Evolutionary conservation across 768 basidiomycete genomes (phyloP).

Genomic region (Agaricus blazei): DNA sequence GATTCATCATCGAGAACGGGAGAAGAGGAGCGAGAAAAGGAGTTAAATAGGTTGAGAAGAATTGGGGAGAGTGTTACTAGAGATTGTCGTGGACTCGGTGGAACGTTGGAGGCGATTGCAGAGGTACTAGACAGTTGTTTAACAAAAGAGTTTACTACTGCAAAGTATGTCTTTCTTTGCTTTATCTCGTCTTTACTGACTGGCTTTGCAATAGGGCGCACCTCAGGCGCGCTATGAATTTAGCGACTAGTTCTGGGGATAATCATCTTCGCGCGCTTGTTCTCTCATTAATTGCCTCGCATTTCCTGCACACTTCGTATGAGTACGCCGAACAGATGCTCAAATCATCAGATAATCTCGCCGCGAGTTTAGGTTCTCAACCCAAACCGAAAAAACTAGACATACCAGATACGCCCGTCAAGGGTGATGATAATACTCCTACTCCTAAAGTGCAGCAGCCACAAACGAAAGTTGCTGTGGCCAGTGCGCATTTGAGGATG

Average conservation of each 20-base stretch:
- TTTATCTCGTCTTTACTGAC: conserved; percentile 7
- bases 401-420: neutral
- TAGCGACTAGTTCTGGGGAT: conserved; percentile 55
- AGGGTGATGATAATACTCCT: neutral
- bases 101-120: conserved; percentile 50
- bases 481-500: conserved; percentile 60
- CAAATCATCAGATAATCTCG: conserved; percentile 62
- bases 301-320: conserved; percentile 65
- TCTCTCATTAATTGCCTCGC: conserved; percentile 60
- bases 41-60: conserved; percentile 22
- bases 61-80: conserved; percentile 32
- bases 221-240: conserved; percentile 52
- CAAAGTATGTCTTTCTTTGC: conserved; percentile 45
- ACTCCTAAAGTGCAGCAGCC: neutral
- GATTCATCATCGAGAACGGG: neutral
- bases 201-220: conserved; percentile 36
- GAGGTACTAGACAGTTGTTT: conserved; percentile 50
- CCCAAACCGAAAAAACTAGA: conserved; percentile 15
- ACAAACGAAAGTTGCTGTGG: conserved; percentile 30
- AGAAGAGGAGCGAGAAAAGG: conserved; percentile 9
- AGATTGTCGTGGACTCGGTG: conserved; percentile 47
- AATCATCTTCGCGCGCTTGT: conserved; percentile 71
- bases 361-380: conserved; percentile 60
- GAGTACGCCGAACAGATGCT: conserved; percentile 68
- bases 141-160: conserved; percentile 48